A percentile compares a stretch with the other conserved stretches of the same genome.
Conservation (phyloP, 805 yeast genomes). For the Cyberlindnera subsufficiens region DNA sequence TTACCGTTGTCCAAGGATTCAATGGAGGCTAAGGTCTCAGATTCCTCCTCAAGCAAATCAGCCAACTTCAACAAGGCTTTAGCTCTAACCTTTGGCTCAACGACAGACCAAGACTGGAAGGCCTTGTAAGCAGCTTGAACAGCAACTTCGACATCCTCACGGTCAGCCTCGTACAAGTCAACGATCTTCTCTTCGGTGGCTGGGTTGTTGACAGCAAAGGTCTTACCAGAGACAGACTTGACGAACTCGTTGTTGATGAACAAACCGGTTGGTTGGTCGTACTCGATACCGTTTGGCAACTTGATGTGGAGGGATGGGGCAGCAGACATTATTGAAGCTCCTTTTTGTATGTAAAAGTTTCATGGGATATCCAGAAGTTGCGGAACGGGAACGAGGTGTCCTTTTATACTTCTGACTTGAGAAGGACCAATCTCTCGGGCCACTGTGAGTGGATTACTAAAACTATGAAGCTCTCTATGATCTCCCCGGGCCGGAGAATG, state of each 20-base stretch:
- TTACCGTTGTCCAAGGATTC: slow-evolving; percentile 53
- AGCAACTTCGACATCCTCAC: slow-evolving; percentile 45
- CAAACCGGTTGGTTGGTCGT: slow-evolving; percentile 57
- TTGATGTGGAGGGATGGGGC: slow-evolving; percentile 24
- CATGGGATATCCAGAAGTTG: background rate
- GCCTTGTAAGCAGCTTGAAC: slow-evolving; percentile 66
- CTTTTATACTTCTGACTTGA: too few species aligned
- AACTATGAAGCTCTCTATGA: too few species aligned
- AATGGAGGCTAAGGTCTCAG: slow-evolving; percentile 42
- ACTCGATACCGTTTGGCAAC: slow-evolving; percentile 52
- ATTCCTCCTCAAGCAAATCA: slow-evolving; percentile 42
- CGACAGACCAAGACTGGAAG: slow-evolving; percentile 45
- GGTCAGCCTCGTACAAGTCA: slow-evolving; percentile 45
- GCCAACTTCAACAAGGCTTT: slow-evolving; percentile 39
- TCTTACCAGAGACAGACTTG: slow-evolving; percentile 45
- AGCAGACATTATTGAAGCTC: slow-evolving; percentile 10
- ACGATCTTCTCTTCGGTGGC: slow-evolving; percentile 56
- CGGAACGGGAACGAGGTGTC: too few species aligned
- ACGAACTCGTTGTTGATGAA: slow-evolving; percentile 63
- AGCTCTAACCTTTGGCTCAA: slow-evolving; percentile 40
- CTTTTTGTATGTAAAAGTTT: background rate
- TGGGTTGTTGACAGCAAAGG: slow-evolving; percentile 51
- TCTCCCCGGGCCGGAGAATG: too few species aligned
- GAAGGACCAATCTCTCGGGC: too few species aligned
- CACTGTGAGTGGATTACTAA: too few species aligned